These are phyloP conservation scores for Fennellomyces sp. DNA, from an alignment of 371 early-diverging fungal genomes.

Conservation along the genomic window DNA sequence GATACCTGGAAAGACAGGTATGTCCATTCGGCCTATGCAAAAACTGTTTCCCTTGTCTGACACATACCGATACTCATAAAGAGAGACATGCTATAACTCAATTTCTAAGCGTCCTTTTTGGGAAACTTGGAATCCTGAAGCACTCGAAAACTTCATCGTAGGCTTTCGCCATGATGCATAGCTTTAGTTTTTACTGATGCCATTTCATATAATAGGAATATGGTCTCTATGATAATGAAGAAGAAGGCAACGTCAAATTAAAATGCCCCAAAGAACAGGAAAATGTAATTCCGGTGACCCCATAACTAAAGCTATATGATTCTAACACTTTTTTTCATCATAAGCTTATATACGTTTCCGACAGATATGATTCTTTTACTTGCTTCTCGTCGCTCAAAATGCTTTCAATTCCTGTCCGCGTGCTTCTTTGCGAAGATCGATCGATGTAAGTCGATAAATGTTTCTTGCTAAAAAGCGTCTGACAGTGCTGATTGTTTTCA, in stretches of 20 bases:
- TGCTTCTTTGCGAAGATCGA: no score
- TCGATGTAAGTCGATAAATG: slow-evolving; percentile 10
- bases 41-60: no score
- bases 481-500: not conserved
- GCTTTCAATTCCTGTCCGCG: no score
- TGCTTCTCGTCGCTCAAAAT: no score
- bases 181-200: no score
- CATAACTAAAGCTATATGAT: not conserved
- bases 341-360: not conserved
- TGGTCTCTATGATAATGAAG: slow-evolving; percentile 37
- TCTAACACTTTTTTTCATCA: not conserved
- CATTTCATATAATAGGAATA: no score
- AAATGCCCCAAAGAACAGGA: slow-evolving; percentile 45
- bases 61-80: not conserved
- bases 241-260: slow-evolving; percentile 41
- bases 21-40: not conserved
- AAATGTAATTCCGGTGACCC: slow-evolving; percentile 38
- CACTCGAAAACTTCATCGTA: slow-evolving; percentile 32
- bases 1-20: slow-evolving; percentile 21
- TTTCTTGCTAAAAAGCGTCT: no score
- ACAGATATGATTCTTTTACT: no score
- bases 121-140: no score
- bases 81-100: no score
- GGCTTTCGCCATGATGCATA: no score
- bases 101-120: no score